Evolutionary conservation across 148 eudicot species (phyloP).

Genomic region (Fallopia convolvulus): DNA sequence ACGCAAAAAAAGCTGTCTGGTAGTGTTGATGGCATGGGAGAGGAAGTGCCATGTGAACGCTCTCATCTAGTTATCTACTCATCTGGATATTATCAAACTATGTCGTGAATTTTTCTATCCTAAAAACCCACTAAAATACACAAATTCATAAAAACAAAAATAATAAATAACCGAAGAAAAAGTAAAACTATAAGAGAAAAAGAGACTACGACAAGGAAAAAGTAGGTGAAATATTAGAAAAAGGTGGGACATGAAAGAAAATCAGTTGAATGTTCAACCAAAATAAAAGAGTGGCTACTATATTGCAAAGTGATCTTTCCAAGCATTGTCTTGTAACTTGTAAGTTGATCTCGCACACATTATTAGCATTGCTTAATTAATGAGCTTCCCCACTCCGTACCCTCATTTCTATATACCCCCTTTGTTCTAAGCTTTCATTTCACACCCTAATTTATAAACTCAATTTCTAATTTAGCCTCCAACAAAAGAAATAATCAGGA

Average conservation of each 20-base stretch:
- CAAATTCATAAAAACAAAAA: background rate
- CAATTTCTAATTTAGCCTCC: background rate
- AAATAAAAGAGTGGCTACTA: background rate
- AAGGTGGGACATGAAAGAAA: background rate
- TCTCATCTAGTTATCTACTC: background rate
- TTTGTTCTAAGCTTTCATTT: background rate
- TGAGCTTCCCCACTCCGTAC: too few relatives aligned
- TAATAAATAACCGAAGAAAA: background rate
- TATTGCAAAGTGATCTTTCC: too few relatives aligned
- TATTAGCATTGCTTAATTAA: too few relatives aligned
- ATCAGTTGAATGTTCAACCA: background rate
- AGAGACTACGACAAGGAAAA: background rate
- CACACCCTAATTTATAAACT: background rate
- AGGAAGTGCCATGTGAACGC: background rate
- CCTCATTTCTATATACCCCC: background rate
- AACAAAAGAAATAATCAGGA: background rate
- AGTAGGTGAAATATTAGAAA: too few relatives aligned
- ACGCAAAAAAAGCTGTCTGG: background rate
- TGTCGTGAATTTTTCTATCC: background rate
- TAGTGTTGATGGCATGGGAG: background rate
- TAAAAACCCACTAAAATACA: background rate
- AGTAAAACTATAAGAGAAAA: background rate
- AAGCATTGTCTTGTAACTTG: too few relatives aligned
- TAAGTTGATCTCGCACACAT: too few relatives aligned
- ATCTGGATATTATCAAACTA: background rate